These are phyloP conservation scores for Saccharomycopsis sp. DNA, from an alignment of 805 yeast genomes.

Conservation along the genomic window DNA sequence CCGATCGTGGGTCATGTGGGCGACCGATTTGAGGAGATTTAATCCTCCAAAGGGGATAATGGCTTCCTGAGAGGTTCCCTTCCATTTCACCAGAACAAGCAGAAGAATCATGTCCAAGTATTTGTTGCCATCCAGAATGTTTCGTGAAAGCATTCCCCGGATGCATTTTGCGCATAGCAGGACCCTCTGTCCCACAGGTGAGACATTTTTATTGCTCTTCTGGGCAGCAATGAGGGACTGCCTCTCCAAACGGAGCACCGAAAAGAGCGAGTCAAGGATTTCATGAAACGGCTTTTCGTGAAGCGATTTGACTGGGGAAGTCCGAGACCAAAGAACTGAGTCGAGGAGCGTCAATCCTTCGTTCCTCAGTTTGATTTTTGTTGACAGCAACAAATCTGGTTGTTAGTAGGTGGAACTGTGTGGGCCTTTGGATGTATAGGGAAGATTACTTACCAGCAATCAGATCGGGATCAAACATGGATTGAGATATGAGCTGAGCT, in stretches of 20 bases:
- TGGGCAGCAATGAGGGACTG: neutral
- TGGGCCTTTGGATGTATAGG: neutral
- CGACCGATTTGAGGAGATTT: neutral
- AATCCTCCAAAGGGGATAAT: neutral
- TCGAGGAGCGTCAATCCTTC: constrained; percentile 41
- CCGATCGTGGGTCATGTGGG: neutral
- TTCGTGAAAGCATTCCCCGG: constrained; percentile 23
- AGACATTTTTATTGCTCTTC: neutral
- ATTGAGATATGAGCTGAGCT: neutral
- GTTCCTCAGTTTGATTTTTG: constrained; percentile 48
- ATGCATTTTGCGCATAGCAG: constrained; percentile 15
- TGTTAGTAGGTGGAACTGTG: neutral
- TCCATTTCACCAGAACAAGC: constrained; percentile 4
- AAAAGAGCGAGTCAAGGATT: constrained; percentile 1
- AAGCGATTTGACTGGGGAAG: constrained; percentile 13
- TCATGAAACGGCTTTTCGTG: constrained; percentile 14
- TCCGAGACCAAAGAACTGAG: constrained; percentile 20
- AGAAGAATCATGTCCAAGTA: neutral
- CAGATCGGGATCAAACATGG: neutral
- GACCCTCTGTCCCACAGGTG: neutral
- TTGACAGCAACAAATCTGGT: constrained; percentile 34
- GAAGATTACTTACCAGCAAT: neutral
- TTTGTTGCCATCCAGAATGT: constrained; percentile 8
- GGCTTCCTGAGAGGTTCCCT: neutral
- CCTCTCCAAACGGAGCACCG: constrained; percentile 20